Evolutionary conservation across 1,139 yeast species (phyloP), one percentile per base, ranked within the genome.

Genomic region (Pichia sp.): DNA sequence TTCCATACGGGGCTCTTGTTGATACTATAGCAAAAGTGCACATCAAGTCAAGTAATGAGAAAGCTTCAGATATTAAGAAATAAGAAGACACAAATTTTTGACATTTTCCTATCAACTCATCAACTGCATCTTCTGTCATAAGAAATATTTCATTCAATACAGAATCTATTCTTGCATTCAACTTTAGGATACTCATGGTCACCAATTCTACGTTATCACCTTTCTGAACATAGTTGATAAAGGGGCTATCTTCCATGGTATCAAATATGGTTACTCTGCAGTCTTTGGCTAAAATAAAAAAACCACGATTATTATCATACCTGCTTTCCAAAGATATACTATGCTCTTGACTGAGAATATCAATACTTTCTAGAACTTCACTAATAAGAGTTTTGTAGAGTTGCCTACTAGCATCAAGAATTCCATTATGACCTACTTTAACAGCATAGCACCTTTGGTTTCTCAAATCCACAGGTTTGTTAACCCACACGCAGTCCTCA

Each of bases 361-460:
- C 62, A 1, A 71, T 61, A 4, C 61, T 60, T 10, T 60, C 56
- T 3, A 69, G 49, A 7, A 74, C 65, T 51, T 74, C 76, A 42
- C 72, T 73, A 9, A 71, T 61, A 6, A 70, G 60, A 6, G 63
- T 66, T 49, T 71, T 69, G 49, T 75, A 74, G 0, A 75, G 55
- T 53, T 70, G 70, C 44, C 80, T 65, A 1, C 78, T 72, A 0
- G 74, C 70, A 60, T 75, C 80, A 1, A 77, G 60, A 23, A 76
- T 62, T 0, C 81, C 80, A 61, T 76, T 76, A 2, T 65, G 60
- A 0, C 79, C 79, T 30, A 70, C 60, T 54, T 66, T 72, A 0
- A 76, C 71, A 0, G 80, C 79, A 60, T 73, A 73, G 41, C 74
- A 68, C 55, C 69, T 69, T 55, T 75, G 80, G 54, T 74, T 73